Base-by-base conservation (phyloP, 2,329 filamentous ascomycete species). In the Fusarium graminum region DNA sequence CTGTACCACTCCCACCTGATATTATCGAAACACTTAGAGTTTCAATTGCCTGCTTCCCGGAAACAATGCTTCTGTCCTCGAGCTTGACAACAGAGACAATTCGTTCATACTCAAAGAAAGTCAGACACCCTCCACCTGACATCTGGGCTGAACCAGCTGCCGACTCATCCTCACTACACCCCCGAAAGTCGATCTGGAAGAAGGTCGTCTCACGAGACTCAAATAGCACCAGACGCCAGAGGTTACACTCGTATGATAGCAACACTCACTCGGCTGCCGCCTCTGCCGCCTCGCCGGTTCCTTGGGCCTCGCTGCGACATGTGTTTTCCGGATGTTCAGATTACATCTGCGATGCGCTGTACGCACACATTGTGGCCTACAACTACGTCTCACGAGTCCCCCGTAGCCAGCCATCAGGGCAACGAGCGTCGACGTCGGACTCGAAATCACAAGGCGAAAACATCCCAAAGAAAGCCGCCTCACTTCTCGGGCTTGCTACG, bases 11-110 rank as follows among this genome's bases (percentile, higher is more conserved):
- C 0, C 83, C 85, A 0, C 80, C 82, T 2, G 80, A 86, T 26
- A 79, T 86, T 4, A 73, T 87, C 39, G 85, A 88, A 58, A 86
- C 81, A 1, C 76, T 88, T 6, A 78, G 82, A 28, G 80, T 86
- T 7, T 86, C 82, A 0, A 81, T 86, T 12, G 77, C 81, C 7
- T 86, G 83, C 67, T 88, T 88, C 63, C 86, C 86, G 0, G 85
- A 87, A 65, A 86, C 85, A 2, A 86, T 87, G 82, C 81, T 88
- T 2, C 76, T 83, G 12, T 82, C 85, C 7, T 83, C 81, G 0
- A 86, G 83, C 68, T 76, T 87, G 6, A 83, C 85, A 1, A 79
- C 87, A 46, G 85, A 88, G 73, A 87, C 83, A 0, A 86, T 88
- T 57, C 83, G 86, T 16, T 74, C 80, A 28, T 86, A 86, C 65